Evolutionary conservation across 805 yeast genomes (phyloP).

Genomic region (Sporopachydermia lactativora): DNA sequence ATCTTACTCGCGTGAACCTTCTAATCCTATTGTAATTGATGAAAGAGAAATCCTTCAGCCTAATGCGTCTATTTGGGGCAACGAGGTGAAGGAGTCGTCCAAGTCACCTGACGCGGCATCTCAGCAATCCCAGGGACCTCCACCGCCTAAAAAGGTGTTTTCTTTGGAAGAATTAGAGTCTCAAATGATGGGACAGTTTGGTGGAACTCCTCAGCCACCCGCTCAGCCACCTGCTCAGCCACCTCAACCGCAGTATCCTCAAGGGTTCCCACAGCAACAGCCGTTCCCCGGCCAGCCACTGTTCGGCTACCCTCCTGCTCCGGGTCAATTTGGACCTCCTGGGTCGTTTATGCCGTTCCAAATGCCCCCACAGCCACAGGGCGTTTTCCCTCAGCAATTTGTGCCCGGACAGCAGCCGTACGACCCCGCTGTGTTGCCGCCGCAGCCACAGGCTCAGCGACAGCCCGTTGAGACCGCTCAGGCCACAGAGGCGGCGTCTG

Average conservation of each 20-base stretch:
- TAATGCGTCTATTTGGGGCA: slow-evolving; percentile 59
- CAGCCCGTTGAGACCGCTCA: too few relatives aligned
- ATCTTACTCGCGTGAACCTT: background rate
- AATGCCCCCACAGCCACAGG: background rate
- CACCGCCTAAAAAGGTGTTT: slow-evolving; percentile 30
- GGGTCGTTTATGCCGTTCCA: background rate
- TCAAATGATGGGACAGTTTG: slow-evolving; percentile 35
- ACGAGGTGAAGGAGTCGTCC: slow-evolving; percentile 12
- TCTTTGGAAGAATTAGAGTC: slow-evolving; percentile 83
- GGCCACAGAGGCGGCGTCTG: slow-evolving; percentile 3
- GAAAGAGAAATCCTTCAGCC: slow-evolving; percentile 40
- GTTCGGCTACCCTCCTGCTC: slow-evolving; percentile 2
- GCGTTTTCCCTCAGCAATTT: too few relatives aligned
- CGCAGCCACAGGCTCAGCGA: slow-evolving; percentile 1
- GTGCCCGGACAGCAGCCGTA: too few relatives aligned
- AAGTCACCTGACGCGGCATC: slow-evolving; percentile 13
- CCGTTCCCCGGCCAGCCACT: background rate
- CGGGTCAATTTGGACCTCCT: too few relatives aligned
- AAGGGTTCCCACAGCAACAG: slow-evolving; percentile 1
- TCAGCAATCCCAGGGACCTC: slow-evolving; percentile 8
- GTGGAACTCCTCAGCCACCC: slow-evolving; percentile 18
- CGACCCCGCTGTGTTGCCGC: too few relatives aligned
- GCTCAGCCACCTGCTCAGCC: slow-evolving; percentile 5
- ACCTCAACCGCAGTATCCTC: slow-evolving; percentile 14
- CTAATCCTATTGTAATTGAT: slow-evolving; percentile 4